These are phyloP conservation scores for Ceraceosorus guamensis DNA, from an alignment of 1,284 basidiomycete genomes.

Conservation along the genomic window DNA sequence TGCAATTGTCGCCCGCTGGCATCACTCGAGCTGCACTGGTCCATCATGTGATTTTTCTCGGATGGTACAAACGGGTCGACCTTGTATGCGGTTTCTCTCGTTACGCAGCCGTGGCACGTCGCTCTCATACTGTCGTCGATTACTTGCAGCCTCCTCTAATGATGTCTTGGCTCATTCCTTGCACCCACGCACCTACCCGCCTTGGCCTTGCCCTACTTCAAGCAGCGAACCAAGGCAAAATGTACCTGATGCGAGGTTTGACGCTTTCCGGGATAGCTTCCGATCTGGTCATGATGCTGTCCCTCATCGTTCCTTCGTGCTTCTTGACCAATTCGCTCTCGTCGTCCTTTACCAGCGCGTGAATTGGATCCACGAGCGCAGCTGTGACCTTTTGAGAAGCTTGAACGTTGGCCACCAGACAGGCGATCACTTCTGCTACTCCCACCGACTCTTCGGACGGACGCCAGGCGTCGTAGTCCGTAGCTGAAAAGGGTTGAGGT, in stretches of 20 bases:
- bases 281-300: slow-evolving; percentile 65
- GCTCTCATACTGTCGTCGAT: no score
- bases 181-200: no score
- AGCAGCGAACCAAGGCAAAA: slow-evolving; percentile 54
- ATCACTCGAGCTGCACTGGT: no score
- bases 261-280: slow-evolving; percentile 62
- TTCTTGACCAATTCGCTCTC: slow-evolving; percentile 15
- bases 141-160: no score
- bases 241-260: slow-evolving; percentile 65
- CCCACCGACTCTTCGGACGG: slow-evolving; percentile 73
- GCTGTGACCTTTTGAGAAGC: slow-evolving; percentile 65
- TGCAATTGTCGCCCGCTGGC: no score
- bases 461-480: slow-evolving; percentile 55
- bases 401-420: slow-evolving; percentile 73
- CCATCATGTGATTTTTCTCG: no score
- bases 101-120: no score
- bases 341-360: slow-evolving; percentile 47
- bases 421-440: slow-evolving; percentile 79
- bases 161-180: no score
- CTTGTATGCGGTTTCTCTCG: no score
- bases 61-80: no score
- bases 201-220: slow-evolving; percentile 3
- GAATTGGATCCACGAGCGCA: slow-evolving; percentile 69
- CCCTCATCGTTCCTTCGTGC: slow-evolving; percentile 33
- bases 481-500: slow-evolving; percentile 17